Evolutionary conservation across 768 basidiomycete genomes (phyloP).

Genomic region (Hortiboletus flavorubellus): DNA sequence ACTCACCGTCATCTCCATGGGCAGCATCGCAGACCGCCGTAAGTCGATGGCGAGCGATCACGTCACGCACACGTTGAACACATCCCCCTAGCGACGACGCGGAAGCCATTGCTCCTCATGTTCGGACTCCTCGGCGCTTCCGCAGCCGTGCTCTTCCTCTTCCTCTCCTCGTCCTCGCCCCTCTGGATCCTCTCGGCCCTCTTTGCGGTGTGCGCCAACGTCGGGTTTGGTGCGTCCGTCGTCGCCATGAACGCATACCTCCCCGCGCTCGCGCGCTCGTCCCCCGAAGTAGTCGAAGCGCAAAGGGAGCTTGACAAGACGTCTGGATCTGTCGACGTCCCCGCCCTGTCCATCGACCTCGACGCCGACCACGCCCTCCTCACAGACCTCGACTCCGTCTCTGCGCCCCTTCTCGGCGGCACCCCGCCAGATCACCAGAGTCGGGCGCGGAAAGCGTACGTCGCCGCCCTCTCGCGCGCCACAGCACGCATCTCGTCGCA

Average conservation of each 20-base stretch:
- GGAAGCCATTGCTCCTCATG: constrained; percentile 71
- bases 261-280: constrained; percentile 64
- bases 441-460: constrained; percentile 41
- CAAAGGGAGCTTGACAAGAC: constrained; percentile 29
- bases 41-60: constrained; percentile 26
- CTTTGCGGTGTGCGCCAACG: constrained; percentile 75
- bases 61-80: background rate
- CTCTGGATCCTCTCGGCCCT: constrained; percentile 68
- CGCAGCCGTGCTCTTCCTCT: constrained; percentile 66
- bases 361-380: constrained; percentile 4
- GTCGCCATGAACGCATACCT: constrained; percentile 93
- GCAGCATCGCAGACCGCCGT: constrained; percentile 89
- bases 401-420: constrained; percentile 36
- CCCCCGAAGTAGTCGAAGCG: constrained; percentile 52
- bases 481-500: constrained; percentile 81
- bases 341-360: constrained; percentile 10
- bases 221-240: constrained; percentile 79
- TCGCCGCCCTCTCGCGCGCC: constrained; percentile 58
- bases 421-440: constrained; percentile 11
- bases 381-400: constrained; percentile 26
- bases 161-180: constrained; percentile 66
- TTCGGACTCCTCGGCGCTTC: constrained; percentile 74
- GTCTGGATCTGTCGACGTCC: background rate
- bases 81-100: constrained; percentile 52
- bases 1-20: constrained; percentile 92